Evolutionary conservation across 163 green algal genomes (phyloP).

Genomic region (Picocystis sp.): DNA sequence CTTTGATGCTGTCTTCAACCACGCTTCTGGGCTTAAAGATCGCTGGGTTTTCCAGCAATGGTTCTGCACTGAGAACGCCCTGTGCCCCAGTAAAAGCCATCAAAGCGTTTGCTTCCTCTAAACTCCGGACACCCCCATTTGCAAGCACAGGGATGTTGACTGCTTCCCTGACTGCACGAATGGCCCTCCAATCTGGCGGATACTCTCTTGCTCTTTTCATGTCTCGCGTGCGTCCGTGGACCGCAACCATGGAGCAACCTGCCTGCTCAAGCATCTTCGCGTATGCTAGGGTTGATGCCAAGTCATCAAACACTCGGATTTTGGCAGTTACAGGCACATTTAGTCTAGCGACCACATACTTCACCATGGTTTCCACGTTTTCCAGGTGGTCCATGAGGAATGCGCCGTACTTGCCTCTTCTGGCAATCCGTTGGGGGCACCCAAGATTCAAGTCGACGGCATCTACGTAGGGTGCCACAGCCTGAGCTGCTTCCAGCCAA

Average conservation of each 20-base stretch:
- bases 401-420: conserved; percentile 71
- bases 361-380: conserved; percentile 39
- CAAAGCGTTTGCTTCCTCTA: conserved; percentile 37
- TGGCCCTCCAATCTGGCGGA: conserved; percentile 11
- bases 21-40: conserved; percentile 42
- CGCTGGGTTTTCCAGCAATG: conserved; percentile 75
- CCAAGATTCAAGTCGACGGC: conserved; percentile 95
- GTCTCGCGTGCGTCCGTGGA: conserved; percentile 86
- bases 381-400: conserved; percentile 94
- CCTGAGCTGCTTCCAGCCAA: conserved; percentile 40
- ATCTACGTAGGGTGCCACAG: conserved; percentile 43
- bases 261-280: conserved; percentile 73
- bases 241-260: conserved; percentile 69
- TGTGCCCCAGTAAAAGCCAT: conserved; percentile 70
- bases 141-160: conserved; percentile 82
- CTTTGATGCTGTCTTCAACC: too few species aligned
- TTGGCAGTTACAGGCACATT: conserved; percentile 74
- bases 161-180: conserved; percentile 63
- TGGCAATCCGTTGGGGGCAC: conserved; percentile 85
- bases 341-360: conserved; percentile 27
- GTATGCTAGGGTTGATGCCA: conserved; percentile 72
- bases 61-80: conserved; percentile 72
- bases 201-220: conserved; percentile 47
- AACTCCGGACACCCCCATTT: conserved; percentile 81
- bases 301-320: conserved; percentile 78